phyloP scores from a whole-genome alignment of 495 filamentous ascomycete species.

The Rhypophila decipiens region DNA sequence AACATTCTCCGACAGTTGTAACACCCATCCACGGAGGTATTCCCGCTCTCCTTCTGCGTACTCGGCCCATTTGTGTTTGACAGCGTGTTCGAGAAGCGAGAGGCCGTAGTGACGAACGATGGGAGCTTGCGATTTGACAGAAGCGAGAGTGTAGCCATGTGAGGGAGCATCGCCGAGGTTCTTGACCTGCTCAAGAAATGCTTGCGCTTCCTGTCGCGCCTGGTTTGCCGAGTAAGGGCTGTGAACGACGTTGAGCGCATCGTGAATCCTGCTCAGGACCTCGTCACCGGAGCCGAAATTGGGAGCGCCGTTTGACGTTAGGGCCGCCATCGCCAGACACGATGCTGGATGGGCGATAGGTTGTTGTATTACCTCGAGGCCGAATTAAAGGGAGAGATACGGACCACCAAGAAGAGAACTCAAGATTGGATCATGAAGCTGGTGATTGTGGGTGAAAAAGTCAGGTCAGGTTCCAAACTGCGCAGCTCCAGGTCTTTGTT shows the following conservation, averaged over 20 bases:
- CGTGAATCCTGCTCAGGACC: conserved; percentile 57
- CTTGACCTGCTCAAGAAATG: conserved; percentile 80
- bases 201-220: conserved; percentile 72
- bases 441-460: not conserved
- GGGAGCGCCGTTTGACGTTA: conserved; percentile 19
- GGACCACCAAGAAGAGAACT: conserved; percentile 9
- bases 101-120: conserved; percentile 91
- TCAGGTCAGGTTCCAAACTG: not conserved
- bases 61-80: conserved; percentile 75
- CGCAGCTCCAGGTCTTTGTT: not conserved
- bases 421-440: conserved; percentile 9
- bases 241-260: conserved; percentile 81
- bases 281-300: conserved; percentile 14
- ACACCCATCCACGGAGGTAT: conserved; percentile 63
- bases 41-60: conserved; percentile 56
- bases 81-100: conserved; percentile 78
- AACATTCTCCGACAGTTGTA: conserved; percentile 70
- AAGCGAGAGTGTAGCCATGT: conserved; percentile 79
- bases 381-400: conserved; percentile 1
- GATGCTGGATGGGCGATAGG: not conserved
- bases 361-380: not conserved
- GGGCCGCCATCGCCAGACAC: conserved; percentile 8
- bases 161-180: conserved; percentile 67
- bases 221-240: conserved; percentile 75
- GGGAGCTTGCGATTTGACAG: conserved; percentile 61